A percentile compares a stretch with the other conserved stretches of the same genome.
These are phyloP conservation scores for Physcomitrium patens DNA, from an alignment of 225 moss, liverwort and hornwort species.

Conservation along the genomic window DNA sequence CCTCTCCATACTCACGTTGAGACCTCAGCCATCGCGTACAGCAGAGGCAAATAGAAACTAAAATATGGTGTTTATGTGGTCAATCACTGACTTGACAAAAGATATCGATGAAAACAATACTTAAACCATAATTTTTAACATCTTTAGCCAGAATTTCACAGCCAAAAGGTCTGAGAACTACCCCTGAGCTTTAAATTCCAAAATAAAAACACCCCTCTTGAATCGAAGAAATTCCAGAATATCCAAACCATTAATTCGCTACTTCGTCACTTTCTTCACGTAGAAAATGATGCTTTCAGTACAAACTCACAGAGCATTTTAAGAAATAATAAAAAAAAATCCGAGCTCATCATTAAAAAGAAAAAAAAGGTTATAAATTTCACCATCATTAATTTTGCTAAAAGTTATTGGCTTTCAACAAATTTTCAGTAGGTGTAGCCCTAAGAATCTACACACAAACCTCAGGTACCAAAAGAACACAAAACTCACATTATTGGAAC, in stretches of 20 bases:
- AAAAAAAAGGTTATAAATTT: too few relatives aligned
- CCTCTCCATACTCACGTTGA: background rate
- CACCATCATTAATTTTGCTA: too few relatives aligned
- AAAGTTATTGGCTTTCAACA: too few relatives aligned
- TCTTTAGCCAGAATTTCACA: background rate
- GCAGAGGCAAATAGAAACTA: constrained; percentile 9
- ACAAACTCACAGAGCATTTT: constrained; percentile 9
- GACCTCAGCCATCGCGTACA: constrained; percentile 7
- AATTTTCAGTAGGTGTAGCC: too few relatives aligned
- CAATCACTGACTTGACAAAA: background rate
- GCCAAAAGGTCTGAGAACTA: constrained; percentile 6
- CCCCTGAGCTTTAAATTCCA: background rate
- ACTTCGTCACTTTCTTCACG: background rate
- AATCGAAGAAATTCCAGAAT: background rate
- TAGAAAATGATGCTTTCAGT: constrained; percentile 24
- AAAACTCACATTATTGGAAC: constrained; percentile 59
- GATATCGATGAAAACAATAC: background rate
- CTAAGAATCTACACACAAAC: background rate
- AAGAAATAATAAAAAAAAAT: background rate
- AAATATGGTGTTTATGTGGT: background rate
- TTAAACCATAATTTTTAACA: background rate
- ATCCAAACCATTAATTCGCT: background rate
- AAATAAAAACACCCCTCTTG: background rate
- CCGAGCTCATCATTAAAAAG: too few relatives aligned
- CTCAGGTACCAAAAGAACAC: constrained; percentile 24